Percentiles rank a stretch among this genome's conserved stretches.
Evolutionary conservation across 164 flowering plant species (phyloP).

Genomic region (Paratinospora sagittata): DNA sequence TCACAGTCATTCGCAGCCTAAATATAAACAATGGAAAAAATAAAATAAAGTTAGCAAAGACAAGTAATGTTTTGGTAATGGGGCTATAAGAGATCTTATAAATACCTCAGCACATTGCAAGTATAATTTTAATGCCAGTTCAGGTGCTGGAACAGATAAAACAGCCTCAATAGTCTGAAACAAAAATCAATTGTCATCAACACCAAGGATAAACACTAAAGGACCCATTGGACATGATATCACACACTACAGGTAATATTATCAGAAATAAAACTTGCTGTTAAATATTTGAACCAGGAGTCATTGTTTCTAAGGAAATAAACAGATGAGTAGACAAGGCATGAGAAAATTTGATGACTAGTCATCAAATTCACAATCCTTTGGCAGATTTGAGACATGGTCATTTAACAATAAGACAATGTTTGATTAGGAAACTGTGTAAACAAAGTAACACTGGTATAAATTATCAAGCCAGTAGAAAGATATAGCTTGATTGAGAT

Average conservation of each 20-base stretch:
- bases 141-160: constrained; percentile 70
- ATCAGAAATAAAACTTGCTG: no score
- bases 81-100: neutral
- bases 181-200: constrained; percentile 4
- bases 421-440: no score
- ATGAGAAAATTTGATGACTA: no score
- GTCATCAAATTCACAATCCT: no score
- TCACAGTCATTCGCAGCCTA: constrained; percentile 99
- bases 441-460: no score
- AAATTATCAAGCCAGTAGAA: no score
- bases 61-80: neutral
- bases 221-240: neutral
- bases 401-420: no score
- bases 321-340: no score
- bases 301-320: no score
- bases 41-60: constrained; percentile 5
- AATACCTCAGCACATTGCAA: constrained; percentile 95
- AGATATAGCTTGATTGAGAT: no score
- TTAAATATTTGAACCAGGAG: no score
- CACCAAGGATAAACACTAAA: neutral
- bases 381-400: no score
- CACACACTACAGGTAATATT: neutral
- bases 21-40: constrained; percentile 9
- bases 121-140: constrained; percentile 78
- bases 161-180: constrained; percentile 80